Conservation (phyloP, 306 rosid species). For the Medicago lupulina region DNA sequence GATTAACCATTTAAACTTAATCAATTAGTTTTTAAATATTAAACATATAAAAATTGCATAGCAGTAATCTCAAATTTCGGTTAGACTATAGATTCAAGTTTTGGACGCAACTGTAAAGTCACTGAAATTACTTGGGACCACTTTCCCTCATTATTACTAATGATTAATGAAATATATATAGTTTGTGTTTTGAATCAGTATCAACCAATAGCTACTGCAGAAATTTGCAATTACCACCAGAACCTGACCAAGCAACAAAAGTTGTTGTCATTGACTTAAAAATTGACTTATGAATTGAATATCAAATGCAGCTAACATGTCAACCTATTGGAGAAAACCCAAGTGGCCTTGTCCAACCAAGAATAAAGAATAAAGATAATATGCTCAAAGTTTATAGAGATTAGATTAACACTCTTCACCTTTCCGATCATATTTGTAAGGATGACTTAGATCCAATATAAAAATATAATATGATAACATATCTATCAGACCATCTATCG, state of each 20-base stretch:
- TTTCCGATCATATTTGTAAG: too few species aligned
- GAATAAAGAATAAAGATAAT: too few species aligned
- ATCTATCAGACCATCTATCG: too few species aligned
- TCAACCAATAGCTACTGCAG: slow-evolving; percentile 35
- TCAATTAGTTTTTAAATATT: too few species aligned
- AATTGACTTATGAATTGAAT: slow-evolving; percentile 6
- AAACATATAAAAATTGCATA: background rate
- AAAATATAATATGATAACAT: too few species aligned
- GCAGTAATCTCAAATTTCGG: background rate
- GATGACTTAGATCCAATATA: too few species aligned
- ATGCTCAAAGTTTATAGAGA: too few species aligned
- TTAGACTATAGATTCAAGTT: background rate
- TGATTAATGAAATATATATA: background rate
- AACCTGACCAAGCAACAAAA: background rate
- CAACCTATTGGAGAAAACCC: background rate
- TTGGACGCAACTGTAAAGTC: slow-evolving; percentile 33
- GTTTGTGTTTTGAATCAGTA: background rate
- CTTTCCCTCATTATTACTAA: slow-evolving; percentile 37
- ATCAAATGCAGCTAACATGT: slow-evolving; percentile 23
- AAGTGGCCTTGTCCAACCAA: too few species aligned
- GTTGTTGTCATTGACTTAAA: slow-evolving; percentile 29
- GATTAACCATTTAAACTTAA: too few species aligned
- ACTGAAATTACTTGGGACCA: slow-evolving; percentile 30
- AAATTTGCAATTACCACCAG: background rate
- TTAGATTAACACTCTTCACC: too few species aligned